Percentiles rank a stretch among this genome's conserved stretches.
Evolutionary conservation across 2,329 filamentous ascomycete species (phyloP).

Genomic region (Rosellinia necatrix): DNA sequence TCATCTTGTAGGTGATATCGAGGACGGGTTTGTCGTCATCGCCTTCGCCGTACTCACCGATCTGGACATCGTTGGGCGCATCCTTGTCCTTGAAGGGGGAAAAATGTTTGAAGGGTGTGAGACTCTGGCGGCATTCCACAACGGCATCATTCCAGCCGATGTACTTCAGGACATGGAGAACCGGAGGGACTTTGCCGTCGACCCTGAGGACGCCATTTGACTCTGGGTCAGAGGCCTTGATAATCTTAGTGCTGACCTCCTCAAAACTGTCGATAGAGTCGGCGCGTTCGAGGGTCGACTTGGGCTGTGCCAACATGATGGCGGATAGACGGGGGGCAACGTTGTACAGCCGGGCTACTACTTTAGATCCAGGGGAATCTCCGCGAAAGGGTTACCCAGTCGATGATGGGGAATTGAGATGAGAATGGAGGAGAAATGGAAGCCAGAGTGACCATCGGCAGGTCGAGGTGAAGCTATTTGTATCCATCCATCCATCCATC

Average conservation of each 20-base stretch:
- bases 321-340: no score
- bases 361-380: not conserved
- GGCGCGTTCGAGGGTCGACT: conserved; percentile 14
- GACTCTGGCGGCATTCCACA: conserved; percentile 40
- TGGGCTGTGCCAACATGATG: conserved; percentile 9
- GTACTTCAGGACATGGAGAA: conserved; percentile 50
- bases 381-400: not conserved
- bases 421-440: not conserved
- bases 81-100: conserved; percentile 14
- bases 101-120: conserved; percentile 14
- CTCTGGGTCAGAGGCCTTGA: conserved; percentile 23
- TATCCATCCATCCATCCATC: conserved; percentile 10
- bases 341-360: not conserved
- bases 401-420: not conserved
- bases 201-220: conserved; percentile 21
- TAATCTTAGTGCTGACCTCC: conserved; percentile 35
- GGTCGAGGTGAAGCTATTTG: conserved; percentile 8
- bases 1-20: conserved; percentile 44
- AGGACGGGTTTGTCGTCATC: conserved; percentile 43
- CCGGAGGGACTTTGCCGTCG: conserved; percentile 43
- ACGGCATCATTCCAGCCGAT: conserved; percentile 41
- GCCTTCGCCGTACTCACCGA: conserved; percentile 28
- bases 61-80: conserved; percentile 3
- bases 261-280: conserved; percentile 42
- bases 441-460: not conserved